These are phyloP conservation scores for Avicennia marina DNA, from an alignment of 257 asterid species.

Conservation along the genomic window DNA sequence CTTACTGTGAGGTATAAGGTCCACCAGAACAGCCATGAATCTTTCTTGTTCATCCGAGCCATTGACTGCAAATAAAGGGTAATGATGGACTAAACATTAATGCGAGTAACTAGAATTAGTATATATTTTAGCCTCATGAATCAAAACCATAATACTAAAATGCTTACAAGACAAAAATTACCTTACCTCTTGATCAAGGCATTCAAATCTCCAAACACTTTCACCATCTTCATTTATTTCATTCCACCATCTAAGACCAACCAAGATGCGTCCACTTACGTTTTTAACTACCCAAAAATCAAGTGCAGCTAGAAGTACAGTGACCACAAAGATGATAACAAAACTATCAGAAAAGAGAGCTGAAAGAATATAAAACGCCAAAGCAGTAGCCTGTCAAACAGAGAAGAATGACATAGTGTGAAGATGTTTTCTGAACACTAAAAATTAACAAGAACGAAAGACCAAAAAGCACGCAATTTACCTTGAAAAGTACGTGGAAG, in stretches of 20 bases:
- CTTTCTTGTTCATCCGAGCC: constrained; percentile 98
- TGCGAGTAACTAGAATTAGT: no score
- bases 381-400: constrained; percentile 81
- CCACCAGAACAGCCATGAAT: constrained; percentile 99
- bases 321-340: constrained; percentile 89
- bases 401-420: constrained; percentile 7
- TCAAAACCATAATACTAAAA: background rate
- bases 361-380: constrained; percentile 93
- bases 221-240: constrained; percentile 87
- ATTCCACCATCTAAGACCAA: constrained; percentile 99
- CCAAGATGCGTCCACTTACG: constrained; percentile 96
- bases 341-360: constrained; percentile 78
- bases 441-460: background rate
- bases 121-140: no score
- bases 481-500: constrained; percentile 97
- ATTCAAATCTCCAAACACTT: constrained; percentile 92
- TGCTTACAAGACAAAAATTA: background rate
- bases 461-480: constrained; percentile 11
- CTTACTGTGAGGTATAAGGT: constrained; percentile 86
- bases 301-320: constrained; percentile 90
- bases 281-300: constrained; percentile 99
- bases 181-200: constrained; percentile 73
- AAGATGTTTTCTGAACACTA: background rate
- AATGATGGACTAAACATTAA: background rate
- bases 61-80: constrained; percentile 55